A percentile compares a stretch with the other conserved stretches of the same genome.
These are phyloP conservation scores for Saccharomyces hybrid DNA, from an alignment of 1,139 yeast species.

Conservation along the genomic window DNA sequence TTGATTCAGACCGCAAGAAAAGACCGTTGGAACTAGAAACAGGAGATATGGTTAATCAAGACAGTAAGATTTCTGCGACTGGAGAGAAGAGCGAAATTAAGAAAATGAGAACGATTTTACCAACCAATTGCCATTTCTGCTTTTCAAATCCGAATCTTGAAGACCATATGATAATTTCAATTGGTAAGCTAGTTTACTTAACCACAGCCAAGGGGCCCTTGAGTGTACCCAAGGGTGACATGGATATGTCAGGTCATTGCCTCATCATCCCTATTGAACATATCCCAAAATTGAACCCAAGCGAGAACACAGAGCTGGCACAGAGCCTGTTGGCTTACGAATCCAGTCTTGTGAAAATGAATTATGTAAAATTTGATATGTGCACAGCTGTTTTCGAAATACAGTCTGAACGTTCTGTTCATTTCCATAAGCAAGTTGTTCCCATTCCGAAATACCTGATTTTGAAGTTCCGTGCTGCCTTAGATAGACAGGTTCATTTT, in stretches of 20 bases:
- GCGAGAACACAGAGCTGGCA: slow-evolving; percentile 31
- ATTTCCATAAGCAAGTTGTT: slow-evolving; percentile 56
- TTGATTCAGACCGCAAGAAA: slow-evolving; percentile 12
- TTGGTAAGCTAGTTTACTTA: slow-evolving; percentile 58
- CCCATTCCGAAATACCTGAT: slow-evolving; percentile 46
- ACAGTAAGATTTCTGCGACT: slow-evolving; percentile 5
- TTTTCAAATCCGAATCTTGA: slow-evolving; percentile 73
- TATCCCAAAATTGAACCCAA: slow-evolving; percentile 37
- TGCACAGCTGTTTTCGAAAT: slow-evolving; percentile 56
- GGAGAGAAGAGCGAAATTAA: slow-evolving; percentile 12
- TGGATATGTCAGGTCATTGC: slow-evolving; percentile 72
- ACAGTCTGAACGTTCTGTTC: slow-evolving; percentile 49
- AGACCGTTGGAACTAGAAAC: slow-evolving; percentile 7
- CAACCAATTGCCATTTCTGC: slow-evolving; percentile 72
- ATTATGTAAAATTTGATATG: slow-evolving; percentile 36
- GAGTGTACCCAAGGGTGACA: slow-evolving; percentile 39
- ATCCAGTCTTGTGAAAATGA: slow-evolving; percentile 41
- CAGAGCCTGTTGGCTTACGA: slow-evolving; percentile 42
- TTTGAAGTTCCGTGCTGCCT: slow-evolving; percentile 34
- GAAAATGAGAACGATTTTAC: slow-evolving; percentile 39
- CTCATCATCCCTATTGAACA: slow-evolving; percentile 79
- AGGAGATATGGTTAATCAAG: slow-evolving; percentile 8
- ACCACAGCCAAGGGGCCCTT: slow-evolving; percentile 88
- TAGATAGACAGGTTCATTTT: slow-evolving; percentile 37
- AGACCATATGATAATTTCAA: slow-evolving; percentile 71